These are phyloP conservation scores for Eucalyptus regnans DNA, from an alignment of 345 rosid genomes.

Conservation along the genomic window DNA sequence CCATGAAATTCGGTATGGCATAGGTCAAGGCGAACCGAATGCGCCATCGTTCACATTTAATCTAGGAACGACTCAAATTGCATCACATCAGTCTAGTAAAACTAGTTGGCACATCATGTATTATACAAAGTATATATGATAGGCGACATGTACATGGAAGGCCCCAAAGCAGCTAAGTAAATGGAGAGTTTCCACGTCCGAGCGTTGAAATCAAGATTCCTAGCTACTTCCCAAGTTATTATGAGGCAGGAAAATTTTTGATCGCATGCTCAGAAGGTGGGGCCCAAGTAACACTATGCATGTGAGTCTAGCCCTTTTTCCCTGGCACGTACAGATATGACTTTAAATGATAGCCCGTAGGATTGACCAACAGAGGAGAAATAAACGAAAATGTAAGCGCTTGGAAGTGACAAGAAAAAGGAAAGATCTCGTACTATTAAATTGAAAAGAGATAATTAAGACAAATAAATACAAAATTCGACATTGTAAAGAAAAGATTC, in stretches of 20 bases:
- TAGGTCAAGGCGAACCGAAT: accelerated
- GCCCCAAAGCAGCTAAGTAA: background rate
- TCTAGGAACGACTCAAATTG: background rate
- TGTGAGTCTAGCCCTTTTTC: background rate
- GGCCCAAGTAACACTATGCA: background rate
- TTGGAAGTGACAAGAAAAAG: background rate
- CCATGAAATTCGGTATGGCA: accelerated
- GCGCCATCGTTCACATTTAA: background rate
- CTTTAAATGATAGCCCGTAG: background rate
- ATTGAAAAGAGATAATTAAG: background rate
- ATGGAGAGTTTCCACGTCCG: background rate
- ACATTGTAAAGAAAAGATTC: background rate
- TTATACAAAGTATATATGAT: background rate
- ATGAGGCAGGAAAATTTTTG: background rate
- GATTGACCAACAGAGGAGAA: background rate
- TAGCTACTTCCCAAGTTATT: background rate
- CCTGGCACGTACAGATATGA: background rate
- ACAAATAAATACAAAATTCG: background rate
- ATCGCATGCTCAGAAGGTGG: background rate
- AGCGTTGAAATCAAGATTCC: background rate
- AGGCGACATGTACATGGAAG: background rate
- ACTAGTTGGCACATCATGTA: background rate
- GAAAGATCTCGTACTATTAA: background rate
- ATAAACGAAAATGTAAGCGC: background rate
- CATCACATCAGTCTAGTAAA: background rate